These are phyloP conservation scores for Cystobasidium tubakii DNA, from an alignment of 768 basidiomycete genomes.

Conservation along the genomic window DNA sequence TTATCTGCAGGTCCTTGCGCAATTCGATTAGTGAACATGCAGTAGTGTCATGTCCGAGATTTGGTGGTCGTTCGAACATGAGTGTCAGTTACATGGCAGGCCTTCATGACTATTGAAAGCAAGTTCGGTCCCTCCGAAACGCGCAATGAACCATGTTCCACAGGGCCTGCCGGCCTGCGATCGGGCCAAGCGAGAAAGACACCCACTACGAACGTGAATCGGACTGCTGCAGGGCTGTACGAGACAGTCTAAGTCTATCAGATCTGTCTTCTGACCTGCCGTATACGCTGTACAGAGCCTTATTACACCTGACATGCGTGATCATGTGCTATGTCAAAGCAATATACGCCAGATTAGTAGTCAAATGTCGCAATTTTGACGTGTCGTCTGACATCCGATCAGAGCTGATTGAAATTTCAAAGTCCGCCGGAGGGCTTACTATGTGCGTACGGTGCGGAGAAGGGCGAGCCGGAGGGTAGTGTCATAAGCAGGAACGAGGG, in stretches of 20 bases:
- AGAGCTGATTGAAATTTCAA: background rate
- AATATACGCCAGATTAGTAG: background rate
- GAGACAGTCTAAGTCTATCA: no score
- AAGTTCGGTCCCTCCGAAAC: no score
- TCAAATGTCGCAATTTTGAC: background rate
- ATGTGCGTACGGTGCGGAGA: background rate
- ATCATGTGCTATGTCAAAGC: background rate
- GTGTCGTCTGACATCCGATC: background rate
- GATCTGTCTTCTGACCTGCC: no score
- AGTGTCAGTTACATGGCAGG: no score
- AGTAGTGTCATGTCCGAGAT: no score
- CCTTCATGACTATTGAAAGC: no score
- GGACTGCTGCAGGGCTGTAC: background rate
- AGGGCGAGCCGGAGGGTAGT: background rate
- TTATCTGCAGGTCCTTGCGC: no score
- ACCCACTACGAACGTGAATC: background rate
- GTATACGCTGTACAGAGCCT: background rate
- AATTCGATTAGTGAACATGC: no score
- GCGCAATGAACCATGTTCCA: no score
- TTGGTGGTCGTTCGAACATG: no score
- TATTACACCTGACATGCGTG: background rate
- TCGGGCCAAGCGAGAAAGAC: no score
- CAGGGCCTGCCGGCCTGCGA: no score
- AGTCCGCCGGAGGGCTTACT: background rate
- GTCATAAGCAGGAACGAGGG: background rate